Conservation (phyloP, 306 rosid species). For the Dryas alaskensis region DNA sequence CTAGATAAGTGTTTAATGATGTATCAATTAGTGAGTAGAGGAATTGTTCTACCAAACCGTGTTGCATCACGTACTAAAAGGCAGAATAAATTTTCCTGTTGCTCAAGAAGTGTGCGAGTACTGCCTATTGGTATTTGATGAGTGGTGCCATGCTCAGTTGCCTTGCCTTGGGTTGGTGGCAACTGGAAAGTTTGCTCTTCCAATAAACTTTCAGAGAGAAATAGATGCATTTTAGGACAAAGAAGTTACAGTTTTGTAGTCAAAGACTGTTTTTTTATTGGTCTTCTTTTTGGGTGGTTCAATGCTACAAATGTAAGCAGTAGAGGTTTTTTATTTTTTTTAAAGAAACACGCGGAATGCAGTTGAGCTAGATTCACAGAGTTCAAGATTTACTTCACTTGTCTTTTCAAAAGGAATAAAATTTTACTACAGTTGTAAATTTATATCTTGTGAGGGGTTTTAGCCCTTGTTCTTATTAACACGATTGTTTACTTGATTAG, state of each 20-base stretch:
- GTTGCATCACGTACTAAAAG: no score
- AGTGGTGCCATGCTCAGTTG: neutral
- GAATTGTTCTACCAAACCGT: no score
- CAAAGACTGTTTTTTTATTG: neutral
- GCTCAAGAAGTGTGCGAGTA: no score
- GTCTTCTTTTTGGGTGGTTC: neutral
- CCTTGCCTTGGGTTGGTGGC: neutral
- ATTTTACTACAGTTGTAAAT: neutral
- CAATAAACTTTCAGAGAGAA: neutral
- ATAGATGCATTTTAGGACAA: neutral
- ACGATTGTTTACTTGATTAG: neutral
- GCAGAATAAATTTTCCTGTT: no score
- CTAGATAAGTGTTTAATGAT: no score
- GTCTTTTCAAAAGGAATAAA: no score
- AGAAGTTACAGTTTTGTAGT: neutral
- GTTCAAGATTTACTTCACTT: neutral
- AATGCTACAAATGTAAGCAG: neutral
- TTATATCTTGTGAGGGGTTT: neutral
- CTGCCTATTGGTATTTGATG: no score
- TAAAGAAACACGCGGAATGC: no score
- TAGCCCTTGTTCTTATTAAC: neutral
- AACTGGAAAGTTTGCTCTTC: neutral
- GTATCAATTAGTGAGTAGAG: no score
- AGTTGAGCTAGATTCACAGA: neutral
- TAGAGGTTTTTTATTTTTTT: neutral